phyloP scores from a whole-genome alignment of 768 basidiomycete genomes.

The Paxillus involutus region DNA sequence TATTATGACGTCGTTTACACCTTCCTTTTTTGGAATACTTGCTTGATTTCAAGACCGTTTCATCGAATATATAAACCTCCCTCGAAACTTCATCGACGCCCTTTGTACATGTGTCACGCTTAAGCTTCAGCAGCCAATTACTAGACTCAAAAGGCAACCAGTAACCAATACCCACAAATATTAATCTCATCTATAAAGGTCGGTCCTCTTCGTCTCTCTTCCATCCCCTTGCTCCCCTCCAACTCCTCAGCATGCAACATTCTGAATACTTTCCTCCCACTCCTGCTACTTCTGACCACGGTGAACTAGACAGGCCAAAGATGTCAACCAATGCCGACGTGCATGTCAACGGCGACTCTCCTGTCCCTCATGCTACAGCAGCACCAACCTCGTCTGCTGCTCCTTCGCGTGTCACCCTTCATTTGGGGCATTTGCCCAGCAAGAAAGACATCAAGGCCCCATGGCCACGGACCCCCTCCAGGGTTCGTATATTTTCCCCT shows the following conservation, averaged over 20 bases:
- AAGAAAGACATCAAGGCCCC: slow-evolving; percentile 71
- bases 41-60: slow-evolving; percentile 8
- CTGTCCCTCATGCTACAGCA: slow-evolving; percentile 3
- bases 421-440: slow-evolving; percentile 71
- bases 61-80: slow-evolving; percentile 23
- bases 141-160: slow-evolving; percentile 5
- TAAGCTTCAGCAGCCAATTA: not conserved
- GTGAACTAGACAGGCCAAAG: not conserved
- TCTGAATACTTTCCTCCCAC: slow-evolving; percentile 30
- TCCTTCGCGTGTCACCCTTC: slow-evolving; percentile 65
- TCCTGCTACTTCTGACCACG: slow-evolving; percentile 24
- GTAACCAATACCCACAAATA: not conserved
- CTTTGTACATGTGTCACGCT: too few species aligned
- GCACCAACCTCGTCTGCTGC: slow-evolving; percentile 25
- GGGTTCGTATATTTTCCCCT: slow-evolving; percentile 40
- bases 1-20: slow-evolving; percentile 27
- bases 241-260: slow-evolving; percentile 4
- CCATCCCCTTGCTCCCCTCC: not conserved
- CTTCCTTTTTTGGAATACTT: slow-evolving; percentile 28
- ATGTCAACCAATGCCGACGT: not conserved
- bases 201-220: not conserved
- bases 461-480: slow-evolving; percentile 74
- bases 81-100: not conserved
- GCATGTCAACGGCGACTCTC: not conserved
- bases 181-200: slow-evolving; percentile 10